phyloP scores from a whole-genome alignment of 2,329 filamentous ascomycete species.

The Geosmithia morbida region DNA sequence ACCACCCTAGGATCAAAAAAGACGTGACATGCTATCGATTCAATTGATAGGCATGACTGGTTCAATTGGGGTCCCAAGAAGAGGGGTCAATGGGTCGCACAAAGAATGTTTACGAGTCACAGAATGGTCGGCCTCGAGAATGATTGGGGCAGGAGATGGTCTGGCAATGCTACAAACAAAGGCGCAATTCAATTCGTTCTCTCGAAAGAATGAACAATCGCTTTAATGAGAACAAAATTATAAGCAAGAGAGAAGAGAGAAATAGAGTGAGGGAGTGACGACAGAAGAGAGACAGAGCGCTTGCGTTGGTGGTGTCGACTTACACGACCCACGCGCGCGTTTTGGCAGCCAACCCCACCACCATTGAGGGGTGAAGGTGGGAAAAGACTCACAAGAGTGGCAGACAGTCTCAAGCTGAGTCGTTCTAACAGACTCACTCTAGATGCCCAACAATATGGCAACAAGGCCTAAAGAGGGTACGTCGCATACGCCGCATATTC shows the following conservation, averaged over 20 bases:
- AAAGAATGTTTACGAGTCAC: neutral
- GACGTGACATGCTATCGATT: neutral
- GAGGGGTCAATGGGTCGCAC: neutral
- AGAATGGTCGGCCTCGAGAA: too few species aligned
- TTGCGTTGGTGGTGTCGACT: neutral
- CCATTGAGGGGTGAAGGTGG: too few species aligned
- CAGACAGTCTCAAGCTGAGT: too few species aligned
- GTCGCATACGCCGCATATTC: too few species aligned
- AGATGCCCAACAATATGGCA: too few species aligned
- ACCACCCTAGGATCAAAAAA: neutral
- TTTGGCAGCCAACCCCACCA: neutral
- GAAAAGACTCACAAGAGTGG: too few species aligned
- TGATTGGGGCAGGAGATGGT: too few species aligned
- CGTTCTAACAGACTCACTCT: too few species aligned
- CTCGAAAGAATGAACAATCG: neutral
- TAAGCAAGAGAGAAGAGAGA: neutral
- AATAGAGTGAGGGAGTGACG: neutral
- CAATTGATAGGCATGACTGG: slow-evolving; percentile 1
- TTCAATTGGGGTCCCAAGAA: neutral
- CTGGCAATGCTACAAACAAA: too few species aligned
- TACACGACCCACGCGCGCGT: neutral
- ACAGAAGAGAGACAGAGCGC: neutral
- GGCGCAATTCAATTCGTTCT: neutral
- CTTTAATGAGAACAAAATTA: neutral
- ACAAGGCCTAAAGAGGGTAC: too few species aligned